Evolutionary conservation across 139 green algal species (phyloP).

Genomic region (Astrephomene gubernaculifera): DNA sequence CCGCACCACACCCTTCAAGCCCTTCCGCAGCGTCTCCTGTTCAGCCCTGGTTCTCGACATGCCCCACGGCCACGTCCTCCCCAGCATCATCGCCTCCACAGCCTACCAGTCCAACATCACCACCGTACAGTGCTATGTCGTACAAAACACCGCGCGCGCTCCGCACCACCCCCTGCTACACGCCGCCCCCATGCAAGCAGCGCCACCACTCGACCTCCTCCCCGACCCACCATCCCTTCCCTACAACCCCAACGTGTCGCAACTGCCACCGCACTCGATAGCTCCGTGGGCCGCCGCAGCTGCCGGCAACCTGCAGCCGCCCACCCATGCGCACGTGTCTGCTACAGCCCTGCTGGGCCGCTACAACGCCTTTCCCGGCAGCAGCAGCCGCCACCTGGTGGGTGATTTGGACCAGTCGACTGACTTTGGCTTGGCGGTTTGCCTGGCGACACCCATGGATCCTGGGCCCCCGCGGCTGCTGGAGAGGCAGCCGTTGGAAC

Average conservation of each 20-base stretch:
- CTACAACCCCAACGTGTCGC: no score
- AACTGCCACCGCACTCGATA: no score
- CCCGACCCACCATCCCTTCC: no score
- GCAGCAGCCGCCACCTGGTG: no score
- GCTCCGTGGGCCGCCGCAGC: not conserved
- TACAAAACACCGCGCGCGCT: no score
- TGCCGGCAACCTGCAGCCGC: not conserved
- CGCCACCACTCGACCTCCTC: slow-evolving; percentile 27
- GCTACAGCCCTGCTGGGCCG: not conserved
- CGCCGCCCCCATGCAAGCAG: not conserved
- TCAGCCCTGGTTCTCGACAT: not conserved
- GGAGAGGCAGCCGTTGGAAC: not conserved
- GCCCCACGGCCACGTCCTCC: not conserved
- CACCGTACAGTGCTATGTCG: slow-evolving; percentile 11
- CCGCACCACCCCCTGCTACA: no score
- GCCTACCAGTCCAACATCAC: slow-evolving; percentile 28
- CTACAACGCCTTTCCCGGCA: not conserved
- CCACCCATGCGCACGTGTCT: not conserved
- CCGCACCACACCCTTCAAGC: not conserved
- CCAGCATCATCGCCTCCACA: not conserved
- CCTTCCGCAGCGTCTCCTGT: not conserved
- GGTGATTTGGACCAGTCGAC: not conserved
- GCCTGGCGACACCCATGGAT: slow-evolving; percentile 39
- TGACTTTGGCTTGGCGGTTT: slow-evolving; percentile 28
- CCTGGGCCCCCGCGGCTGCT: not conserved